A percentile compares a stretch with the other conserved stretches of the same genome.
Evolutionary conservation across 768 basidiomycete genomes (phyloP).

Genomic region (Panus rudis): DNA sequence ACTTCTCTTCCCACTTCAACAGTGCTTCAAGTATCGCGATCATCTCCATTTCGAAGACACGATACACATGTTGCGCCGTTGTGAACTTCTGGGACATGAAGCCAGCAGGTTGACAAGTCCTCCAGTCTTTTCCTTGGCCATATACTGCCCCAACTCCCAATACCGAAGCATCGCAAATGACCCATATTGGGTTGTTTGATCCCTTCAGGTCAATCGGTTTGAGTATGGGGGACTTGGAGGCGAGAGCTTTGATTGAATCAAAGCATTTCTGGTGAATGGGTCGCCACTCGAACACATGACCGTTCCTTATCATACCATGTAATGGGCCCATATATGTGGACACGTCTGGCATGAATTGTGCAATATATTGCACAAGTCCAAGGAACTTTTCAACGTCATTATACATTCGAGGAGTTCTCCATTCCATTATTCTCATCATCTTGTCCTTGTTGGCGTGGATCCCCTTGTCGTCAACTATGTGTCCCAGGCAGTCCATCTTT

Average conservation of each 20-base stretch:
- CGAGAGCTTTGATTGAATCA: constrained; percentile 4
- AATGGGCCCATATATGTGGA: constrained; percentile 27
- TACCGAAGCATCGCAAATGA: constrained; percentile 2
- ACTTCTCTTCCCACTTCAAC: neutral
- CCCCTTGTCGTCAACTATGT: constrained; percentile 32
- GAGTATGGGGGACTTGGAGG: constrained; percentile 4
- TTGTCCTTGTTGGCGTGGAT: constrained; percentile 33
- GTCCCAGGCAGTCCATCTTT: constrained; percentile 32
- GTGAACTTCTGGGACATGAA: constrained; percentile 6
- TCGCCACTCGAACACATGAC: constrained; percentile 21
- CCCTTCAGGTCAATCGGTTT: constrained; percentile 6
- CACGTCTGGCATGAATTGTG: constrained; percentile 30
- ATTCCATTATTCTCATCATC: constrained; percentile 25
- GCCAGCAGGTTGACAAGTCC: constrained; percentile 2
- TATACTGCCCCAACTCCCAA: constrained; percentile 13
- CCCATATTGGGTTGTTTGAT: constrained; percentile 3
- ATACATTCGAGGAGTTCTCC: constrained; percentile 26
- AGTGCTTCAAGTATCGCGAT: constrained; percentile 16
- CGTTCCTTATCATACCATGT: constrained; percentile 22
- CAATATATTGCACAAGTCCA: constrained; percentile 33
- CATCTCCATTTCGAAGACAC: constrained; percentile 32
- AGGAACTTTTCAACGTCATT: constrained; percentile 34
- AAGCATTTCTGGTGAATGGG: constrained; percentile 22
- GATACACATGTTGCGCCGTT: constrained; percentile 5
- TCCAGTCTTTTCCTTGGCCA: constrained; percentile 12